Base-by-base conservation (phyloP, 2,329 filamentous ascomycete genomes). In the Harringtonia aguacate region DNA sequence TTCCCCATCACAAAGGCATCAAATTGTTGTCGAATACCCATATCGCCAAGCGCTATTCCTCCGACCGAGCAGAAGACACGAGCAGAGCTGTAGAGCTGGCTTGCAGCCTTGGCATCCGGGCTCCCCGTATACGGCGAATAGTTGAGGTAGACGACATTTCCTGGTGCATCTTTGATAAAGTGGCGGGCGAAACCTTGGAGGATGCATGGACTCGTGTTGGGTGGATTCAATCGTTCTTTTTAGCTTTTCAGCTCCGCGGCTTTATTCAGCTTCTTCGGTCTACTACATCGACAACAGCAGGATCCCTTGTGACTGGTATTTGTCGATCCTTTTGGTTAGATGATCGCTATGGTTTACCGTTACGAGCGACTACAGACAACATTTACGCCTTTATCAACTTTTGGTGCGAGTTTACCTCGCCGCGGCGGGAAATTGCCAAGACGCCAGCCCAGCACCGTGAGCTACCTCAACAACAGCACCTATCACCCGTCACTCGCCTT, bases 261-360 rank as follows among this genome's bases (percentile, higher is more conserved):
- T 39, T 44, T 30, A 29, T 44, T 39, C 42, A 39, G 10, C 34
- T 39, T 28, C 36, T 45, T 20, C 44, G 44, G 39, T 41, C 44
- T 14, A 20, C 41, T 34, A 38, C 28, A 18, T 45, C 44, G 27
- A n/a, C 28, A 2, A 35, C 44, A 41, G 44, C 44, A 37, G 44
- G 44, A 13, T 45, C 44, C 29, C 44, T 45, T 20, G 35, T 34
- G 37, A 45, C 44, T 41, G 44, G 39, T 34, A 10, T 45, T 38
- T 45, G 44, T 20, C 38, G 44, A 38, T 45, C 44, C 38, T 45
- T 41, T 41, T 45, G 44, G 44, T 38, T 45, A n/a, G 43, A 45
- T 37, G 43, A 45, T 45, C 44, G 29, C 38, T 45, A 41, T 28
- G 38, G 35, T 38, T 38, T 38, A 28, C 39, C 44, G 44, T 38